Evolutionary conservation across 176 grass and related monocot species (phyloP).

Genomic region (Cenchrus fungigraminus): DNA sequence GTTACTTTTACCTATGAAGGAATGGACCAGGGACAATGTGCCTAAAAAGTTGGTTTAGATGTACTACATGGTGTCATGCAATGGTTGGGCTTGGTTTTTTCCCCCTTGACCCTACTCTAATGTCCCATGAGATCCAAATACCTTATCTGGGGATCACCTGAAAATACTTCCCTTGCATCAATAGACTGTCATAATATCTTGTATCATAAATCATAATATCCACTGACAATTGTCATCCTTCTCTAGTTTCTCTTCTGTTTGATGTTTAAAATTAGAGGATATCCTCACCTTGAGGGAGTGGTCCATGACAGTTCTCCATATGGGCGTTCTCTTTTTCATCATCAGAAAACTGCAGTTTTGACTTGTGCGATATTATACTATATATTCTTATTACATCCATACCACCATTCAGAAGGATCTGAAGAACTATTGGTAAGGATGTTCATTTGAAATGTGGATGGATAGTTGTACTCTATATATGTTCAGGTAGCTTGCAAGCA

Average conservation of each 20-base stretch:
- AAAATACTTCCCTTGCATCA: neutral
- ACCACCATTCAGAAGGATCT: no score
- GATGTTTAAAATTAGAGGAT: neutral
- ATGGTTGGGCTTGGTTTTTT: no score
- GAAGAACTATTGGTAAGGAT: neutral
- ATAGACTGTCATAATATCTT: neutral
- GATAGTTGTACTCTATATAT: neutral
- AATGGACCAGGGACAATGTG: slow-evolving; percentile 10
- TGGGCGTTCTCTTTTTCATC: no score
- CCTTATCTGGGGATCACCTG: no score
- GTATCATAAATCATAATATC: neutral
- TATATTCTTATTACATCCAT: no score
- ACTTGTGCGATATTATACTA: no score
- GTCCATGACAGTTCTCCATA: no score
- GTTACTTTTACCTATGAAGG: slow-evolving; percentile 10
- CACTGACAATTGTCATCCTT: neutral
- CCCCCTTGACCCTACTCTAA: no score
- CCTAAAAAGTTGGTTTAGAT: slow-evolving; percentile 37
- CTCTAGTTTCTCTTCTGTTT: slow-evolving; percentile 5
- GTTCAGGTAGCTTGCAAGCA: slow-evolving; percentile 48
- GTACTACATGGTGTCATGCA: neutral
- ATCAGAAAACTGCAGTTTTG: no score
- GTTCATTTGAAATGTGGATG: neutral
- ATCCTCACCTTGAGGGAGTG: neutral
- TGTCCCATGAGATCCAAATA: no score